Percentiles rank a stretch among this genome's conserved stretches.
These are phyloP conservation scores for Pterocarpus macrocarpus DNA, from an alignment of 306 rosid genomes.

Conservation along the genomic window DNA sequence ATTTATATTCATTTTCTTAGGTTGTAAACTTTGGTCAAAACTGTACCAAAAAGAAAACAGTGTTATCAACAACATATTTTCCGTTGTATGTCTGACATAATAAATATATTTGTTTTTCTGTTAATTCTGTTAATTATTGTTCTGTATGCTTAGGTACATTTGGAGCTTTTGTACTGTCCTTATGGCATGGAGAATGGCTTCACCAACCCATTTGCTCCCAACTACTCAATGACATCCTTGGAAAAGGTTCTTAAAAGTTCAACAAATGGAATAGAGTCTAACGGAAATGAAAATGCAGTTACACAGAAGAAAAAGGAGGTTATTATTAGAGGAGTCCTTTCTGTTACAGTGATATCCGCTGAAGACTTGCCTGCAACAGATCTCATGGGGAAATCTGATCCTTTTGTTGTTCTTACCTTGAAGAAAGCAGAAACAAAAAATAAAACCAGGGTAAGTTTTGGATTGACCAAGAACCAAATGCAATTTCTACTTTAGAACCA, in stretches of 20 bases:
- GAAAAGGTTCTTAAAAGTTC: slow-evolving; percentile 82
- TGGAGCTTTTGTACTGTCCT: slow-evolving; percentile 94
- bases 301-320: slow-evolving; percentile 78
- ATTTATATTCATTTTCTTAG: slow-evolving; percentile 27
- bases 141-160: slow-evolving; percentile 73
- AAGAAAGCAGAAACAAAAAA: slow-evolving; percentile 86
- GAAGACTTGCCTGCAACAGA: slow-evolving; percentile 93
- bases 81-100: not conserved
- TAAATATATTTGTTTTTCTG: slow-evolving; percentile 31
- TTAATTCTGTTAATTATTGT: slow-evolving; percentile 18
- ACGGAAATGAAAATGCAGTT: slow-evolving; percentile 67
- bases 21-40: not conserved
- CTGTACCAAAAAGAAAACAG: too few relatives aligned
- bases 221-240: slow-evolving; percentile 79
- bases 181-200: slow-evolving; percentile 77
- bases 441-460: slow-evolving; percentile 82
- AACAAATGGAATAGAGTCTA: slow-evolving; percentile 68
- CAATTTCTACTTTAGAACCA: not conserved
- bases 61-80: slow-evolving; percentile 10
- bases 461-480: slow-evolving; percentile 20
- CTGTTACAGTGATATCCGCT: slow-evolving; percentile 87
- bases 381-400: slow-evolving; percentile 93
- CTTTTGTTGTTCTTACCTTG: slow-evolving; percentile 81
- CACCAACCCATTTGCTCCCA: slow-evolving; percentile 79
- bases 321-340: slow-evolving; percentile 91